Evolutionary conservation across 2,329 filamentous ascomycete genomes (phyloP).

Genomic region (Aspergillus fischeri): DNA sequence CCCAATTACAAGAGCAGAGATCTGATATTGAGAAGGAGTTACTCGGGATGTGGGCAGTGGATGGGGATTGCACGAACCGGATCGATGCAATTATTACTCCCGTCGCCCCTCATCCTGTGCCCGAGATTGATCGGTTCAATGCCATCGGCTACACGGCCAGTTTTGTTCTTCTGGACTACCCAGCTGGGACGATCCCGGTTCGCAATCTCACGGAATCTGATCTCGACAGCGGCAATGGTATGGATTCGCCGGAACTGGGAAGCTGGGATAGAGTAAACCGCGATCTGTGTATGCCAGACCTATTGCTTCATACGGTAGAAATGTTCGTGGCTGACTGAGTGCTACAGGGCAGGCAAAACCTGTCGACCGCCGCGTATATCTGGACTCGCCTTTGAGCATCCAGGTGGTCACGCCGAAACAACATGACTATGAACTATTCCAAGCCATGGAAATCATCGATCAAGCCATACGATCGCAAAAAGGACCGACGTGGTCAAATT

Average conservation of each 20-base stretch:
- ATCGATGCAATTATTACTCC: slow-evolving; percentile 60
- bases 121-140: slow-evolving; percentile 60
- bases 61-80: neutral
- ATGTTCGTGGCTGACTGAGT: neutral
- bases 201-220: slow-evolving; percentile 48
- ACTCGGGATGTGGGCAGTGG: slow-evolving; percentile 51
- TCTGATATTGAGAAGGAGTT: slow-evolving; percentile 53
- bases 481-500: too few species aligned
- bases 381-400: slow-evolving; percentile 52
- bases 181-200: slow-evolving; percentile 56
- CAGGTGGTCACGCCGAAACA: slow-evolving; percentile 55
- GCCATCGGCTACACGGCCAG: slow-evolving; percentile 58
- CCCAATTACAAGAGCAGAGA: slow-evolving; percentile 52
- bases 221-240: slow-evolving; percentile 45
- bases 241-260: slow-evolving; percentile 39
- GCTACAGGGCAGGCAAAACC: slow-evolving; percentile 42
- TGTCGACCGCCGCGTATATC: slow-evolving; percentile 51
- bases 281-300: slow-evolving; percentile 48
- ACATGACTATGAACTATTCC: slow-evolving; percentile 52
- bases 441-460: slow-evolving; percentile 53
- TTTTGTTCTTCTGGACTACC: slow-evolving; percentile 61
- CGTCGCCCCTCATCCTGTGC: slow-evolving; percentile 60
- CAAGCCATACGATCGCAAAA: slow-evolving; percentile 9
- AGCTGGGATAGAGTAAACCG: slow-evolving; percentile 61
- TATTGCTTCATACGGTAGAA: neutral